Conservation (phyloP, 75 land plant species). For the Picea glauca region DNA sequence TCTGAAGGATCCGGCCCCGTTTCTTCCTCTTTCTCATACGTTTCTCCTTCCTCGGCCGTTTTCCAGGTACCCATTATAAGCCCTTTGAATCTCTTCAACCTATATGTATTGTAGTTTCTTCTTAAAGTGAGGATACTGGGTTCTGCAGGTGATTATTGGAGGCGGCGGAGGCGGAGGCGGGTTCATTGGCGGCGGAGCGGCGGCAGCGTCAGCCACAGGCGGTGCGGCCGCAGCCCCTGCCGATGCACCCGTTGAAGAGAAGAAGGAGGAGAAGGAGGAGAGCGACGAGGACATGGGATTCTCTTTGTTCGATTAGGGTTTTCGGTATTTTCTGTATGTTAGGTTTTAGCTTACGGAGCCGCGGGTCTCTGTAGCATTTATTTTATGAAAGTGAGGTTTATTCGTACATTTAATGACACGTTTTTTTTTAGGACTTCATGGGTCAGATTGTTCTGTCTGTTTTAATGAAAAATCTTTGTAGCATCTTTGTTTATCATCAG, state of each 20-base stretch:
- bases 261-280: slow-evolving; percentile 55
- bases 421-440: too few relatives aligned
- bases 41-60: slow-evolving; percentile 74
- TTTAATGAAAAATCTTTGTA: too few relatives aligned
- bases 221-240: slow-evolving; percentile 43
- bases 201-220: slow-evolving; percentile 25
- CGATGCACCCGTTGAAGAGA: slow-evolving; percentile 41
- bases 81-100: not conserved
- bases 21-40: slow-evolving; percentile 57
- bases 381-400: too few relatives aligned
- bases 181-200: slow-evolving; percentile 23
- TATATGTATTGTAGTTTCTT: not conserved
- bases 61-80: slow-evolving; percentile 48
- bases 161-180: slow-evolving; percentile 50
- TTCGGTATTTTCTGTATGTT: too few relatives aligned
- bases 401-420: too few relatives aligned
- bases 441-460: too few relatives aligned
- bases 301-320: slow-evolving; percentile 73
- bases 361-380: too few relatives aligned
- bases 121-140: not conserved
- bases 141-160: slow-evolving; percentile 59
- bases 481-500: too few relatives aligned
- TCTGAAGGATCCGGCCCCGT: slow-evolving; percentile 67
- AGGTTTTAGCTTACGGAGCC: too few relatives aligned
- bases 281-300: slow-evolving; percentile 79